Percentiles rank a stretch among this genome's conserved stretches.
These are phyloP conservation scores for Trematosphaeria pertusa DNA, from an alignment of 2,329 filamentous ascomycete species.

Conservation along the genomic window DNA sequence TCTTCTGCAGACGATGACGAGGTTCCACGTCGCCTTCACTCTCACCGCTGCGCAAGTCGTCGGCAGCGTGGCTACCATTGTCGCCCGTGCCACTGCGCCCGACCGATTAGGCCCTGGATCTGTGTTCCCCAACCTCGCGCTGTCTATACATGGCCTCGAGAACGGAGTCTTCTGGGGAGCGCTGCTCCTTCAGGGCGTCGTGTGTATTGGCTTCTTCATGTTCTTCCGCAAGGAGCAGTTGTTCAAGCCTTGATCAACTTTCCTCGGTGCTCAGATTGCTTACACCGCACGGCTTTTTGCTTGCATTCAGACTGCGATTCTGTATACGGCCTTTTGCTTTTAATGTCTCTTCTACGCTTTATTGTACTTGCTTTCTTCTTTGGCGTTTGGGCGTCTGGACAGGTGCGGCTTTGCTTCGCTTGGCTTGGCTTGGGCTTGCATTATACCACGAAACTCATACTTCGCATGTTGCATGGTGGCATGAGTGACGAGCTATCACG, in stretches of 20 bases:
- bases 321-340: too few relatives aligned
- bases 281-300: too few relatives aligned
- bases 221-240: constrained; percentile 67
- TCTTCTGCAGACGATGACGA: constrained; percentile 68
- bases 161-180: constrained; percentile 65
- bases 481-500: too few relatives aligned
- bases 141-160: constrained; percentile 55
- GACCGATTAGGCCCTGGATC: constrained; percentile 67
- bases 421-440: too few relatives aligned
- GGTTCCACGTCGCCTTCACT: constrained; percentile 69
- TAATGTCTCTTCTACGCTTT: too few relatives aligned
- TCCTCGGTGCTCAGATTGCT: too few relatives aligned
- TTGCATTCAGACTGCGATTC: too few relatives aligned
- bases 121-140: constrained; percentile 68
- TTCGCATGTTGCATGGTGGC: too few relatives aligned
- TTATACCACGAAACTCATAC: too few relatives aligned
- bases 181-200: constrained; percentile 62
- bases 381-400: too few relatives aligned
- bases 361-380: too few relatives aligned
- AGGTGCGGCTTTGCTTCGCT: too few relatives aligned
- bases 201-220: constrained; percentile 64
- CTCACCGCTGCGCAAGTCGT: constrained; percentile 68
- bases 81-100: constrained; percentile 66
- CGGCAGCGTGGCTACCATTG: constrained; percentile 67
- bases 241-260: constrained; percentile 60